phyloP scores from a whole-genome alignment of 345 rosid species.

The Eucalyptus cladocalyx region DNA sequence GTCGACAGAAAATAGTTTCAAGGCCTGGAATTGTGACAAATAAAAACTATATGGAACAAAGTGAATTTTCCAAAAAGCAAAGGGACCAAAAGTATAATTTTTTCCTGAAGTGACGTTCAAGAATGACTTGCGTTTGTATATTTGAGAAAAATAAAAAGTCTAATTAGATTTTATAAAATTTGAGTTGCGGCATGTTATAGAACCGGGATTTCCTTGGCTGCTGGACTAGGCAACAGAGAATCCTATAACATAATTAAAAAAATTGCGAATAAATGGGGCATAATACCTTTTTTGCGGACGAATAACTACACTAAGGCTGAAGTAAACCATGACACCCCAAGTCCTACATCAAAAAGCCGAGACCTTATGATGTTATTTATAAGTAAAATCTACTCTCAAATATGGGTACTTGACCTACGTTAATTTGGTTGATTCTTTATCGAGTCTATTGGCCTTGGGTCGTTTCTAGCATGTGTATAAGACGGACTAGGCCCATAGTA shows the following conservation, averaged over 20 bases:
- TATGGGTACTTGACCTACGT: not conserved
- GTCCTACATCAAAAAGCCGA: not conserved
- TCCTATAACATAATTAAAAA: not conserved
- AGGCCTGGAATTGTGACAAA: not conserved
- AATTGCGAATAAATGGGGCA: not conserved
- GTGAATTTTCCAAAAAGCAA: not conserved
- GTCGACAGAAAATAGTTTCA: not conserved
- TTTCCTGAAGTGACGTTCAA: not conserved
- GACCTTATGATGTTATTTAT: not conserved
- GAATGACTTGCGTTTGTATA: not conserved
- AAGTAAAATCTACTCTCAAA: not conserved
- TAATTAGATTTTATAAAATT: not conserved
- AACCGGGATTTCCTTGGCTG: not conserved
- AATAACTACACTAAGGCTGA: not conserved
- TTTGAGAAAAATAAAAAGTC: not conserved
- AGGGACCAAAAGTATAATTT: not conserved
- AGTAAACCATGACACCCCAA: no score
- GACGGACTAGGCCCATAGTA: not conserved
- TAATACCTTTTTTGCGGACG: not conserved
- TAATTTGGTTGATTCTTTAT: not conserved
- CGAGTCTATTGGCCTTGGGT: not conserved
- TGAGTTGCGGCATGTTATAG: not conserved
- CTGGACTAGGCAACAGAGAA: not conserved
- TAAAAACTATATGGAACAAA: not conserved
- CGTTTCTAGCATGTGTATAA: not conserved